A percentile compares a stretch with the other conserved stretches of the same genome.
These are phyloP conservation scores for Macrotyloma uniflorum DNA, from an alignment of 306 rosid genomes.

Conservation along the genomic window DNA sequence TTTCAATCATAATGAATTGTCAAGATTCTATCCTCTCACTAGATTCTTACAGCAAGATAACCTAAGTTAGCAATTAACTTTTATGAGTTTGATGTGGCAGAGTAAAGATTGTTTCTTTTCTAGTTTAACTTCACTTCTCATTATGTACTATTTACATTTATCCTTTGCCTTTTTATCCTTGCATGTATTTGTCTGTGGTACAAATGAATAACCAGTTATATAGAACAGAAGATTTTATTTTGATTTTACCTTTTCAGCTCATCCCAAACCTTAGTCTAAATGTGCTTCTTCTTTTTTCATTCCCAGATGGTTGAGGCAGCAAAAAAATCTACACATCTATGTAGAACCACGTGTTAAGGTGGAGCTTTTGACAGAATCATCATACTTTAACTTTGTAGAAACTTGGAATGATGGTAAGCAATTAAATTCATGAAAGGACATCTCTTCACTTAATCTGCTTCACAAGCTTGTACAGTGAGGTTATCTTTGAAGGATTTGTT, in stretches of 20 bases:
- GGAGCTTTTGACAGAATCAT: slow-evolving; percentile 76
- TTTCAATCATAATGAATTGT: neutral
- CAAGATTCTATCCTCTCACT: neutral
- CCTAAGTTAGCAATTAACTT: neutral
- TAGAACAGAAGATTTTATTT: slow-evolving; percentile 1
- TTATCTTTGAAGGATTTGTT: slow-evolving; percentile 14
- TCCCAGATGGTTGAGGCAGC: slow-evolving; percentile 87
- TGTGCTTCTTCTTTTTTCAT: slow-evolving; percentile 25
- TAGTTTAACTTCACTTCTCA: neutral
- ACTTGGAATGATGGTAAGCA: slow-evolving; percentile 88
- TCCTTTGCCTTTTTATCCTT: slow-evolving; percentile 10
- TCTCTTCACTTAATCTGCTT: slow-evolving; percentile 1
- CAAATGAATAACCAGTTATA: slow-evolving; percentile 20
- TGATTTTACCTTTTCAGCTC: slow-evolving; percentile 13
- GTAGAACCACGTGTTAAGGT: slow-evolving; percentile 86
- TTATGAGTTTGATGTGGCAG: slow-evolving; percentile 6
- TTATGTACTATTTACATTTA: slow-evolving; percentile 16
- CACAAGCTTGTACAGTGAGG: slow-evolving; percentile 19
- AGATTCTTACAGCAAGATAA: neutral
- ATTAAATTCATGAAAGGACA: slow-evolving; percentile 17
- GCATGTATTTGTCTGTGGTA: slow-evolving; percentile 9
- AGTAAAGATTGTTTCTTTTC: slow-evolving; percentile 24
- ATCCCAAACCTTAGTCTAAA: slow-evolving; percentile 2
- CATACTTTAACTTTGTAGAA: slow-evolving; percentile 76
- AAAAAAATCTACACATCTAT: slow-evolving; percentile 65